Evolutionary conservation across 352 stramenopile genomes (phyloP), one percentile per base, ranked within the genome.

Genomic region (Aphanomyces astaci): DNA sequence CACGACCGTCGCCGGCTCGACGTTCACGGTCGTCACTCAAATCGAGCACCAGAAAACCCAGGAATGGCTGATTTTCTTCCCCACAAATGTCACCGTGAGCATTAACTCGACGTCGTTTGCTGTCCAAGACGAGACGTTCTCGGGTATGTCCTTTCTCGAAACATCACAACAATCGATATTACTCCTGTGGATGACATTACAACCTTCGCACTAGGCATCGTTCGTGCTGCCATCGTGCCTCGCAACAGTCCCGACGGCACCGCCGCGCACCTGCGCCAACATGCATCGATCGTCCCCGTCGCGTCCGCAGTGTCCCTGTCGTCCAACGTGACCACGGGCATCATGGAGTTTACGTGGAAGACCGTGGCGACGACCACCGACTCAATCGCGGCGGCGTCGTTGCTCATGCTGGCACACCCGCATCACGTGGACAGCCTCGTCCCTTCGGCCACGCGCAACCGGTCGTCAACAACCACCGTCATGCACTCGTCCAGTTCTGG

Each of bases 401-500:
- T 95, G 53, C 71, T 92, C 13, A 88, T 92, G 83, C 67, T 95
- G 46, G 84, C 83, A 5, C 76, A 90, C 43, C 80, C 83, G 40
- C 86, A 95, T 68, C 86, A 95, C 66, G 73, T 79, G 0, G 79
- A 70, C 15, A 76, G 79, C 27, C 75, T 94, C 24, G 71, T 59
- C 9, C 9, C 45, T 66, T n/a, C n/a, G 53, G 40, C 65, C n/a
- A n/a, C n/a, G n/a, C n/a, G n/a, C 17, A 9, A 53, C 39, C 36
- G 17, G 10, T n/a, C 31, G 19, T n/a, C 27, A 19, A 27, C 13
- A 5, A 53, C 45, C 4, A 25, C 22, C 11, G 24, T 30, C 1
- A 40, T 59, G 51, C 51, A 59, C 30, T 59, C 51, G 11, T 22
- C 51, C 11, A 22, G 4, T 2, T 33, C 51, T 30, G 19, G 19